Evolutionary conservation across 2,329 filamentous ascomycete genomes (phyloP), one percentile per base, ranked within the genome.

Genomic region (Immersiporthe knoxdaviesiana): DNA sequence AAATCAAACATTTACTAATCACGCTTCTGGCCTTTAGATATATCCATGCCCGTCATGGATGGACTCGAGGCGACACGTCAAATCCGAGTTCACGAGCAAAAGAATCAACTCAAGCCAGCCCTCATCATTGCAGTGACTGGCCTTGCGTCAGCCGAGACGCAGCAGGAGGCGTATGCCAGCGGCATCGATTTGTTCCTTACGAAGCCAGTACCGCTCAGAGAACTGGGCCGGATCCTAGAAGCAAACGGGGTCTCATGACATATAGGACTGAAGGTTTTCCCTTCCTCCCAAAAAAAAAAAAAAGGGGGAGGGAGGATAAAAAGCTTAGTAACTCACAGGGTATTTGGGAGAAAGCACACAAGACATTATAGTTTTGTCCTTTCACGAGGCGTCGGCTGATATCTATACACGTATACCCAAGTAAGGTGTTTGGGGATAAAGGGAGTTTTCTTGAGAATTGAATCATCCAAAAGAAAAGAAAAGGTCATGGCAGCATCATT

Each of bases 171-270:
- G 0, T 80, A 81, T 58, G 80, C 78, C 14, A 80, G 78, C 62
- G 84, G 84, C 0, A 78, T 83, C 24, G 82, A 85, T 72, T 66
- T 83, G 5, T 85, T 84, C 68, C 72, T 85, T 63, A 84, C 83
- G 60, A 85, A 85, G 73, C 84, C 84, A 1, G 81, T 85, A 24
- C 74, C 78, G 14, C 70, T 81, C 35, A 77, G 76, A 1, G 64
- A 66, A n/a, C 27, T 66, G 2, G 39, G 64, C 10, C 35, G 54
- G 24, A 66, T 66, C 1, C 30, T 66, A 5, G 52, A 59, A 30
- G 56, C 52, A 14, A 60, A 58, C 37, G 64, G 39, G n/a, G 4
- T 66, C 18, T 66, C 47, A 37, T 10, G 11, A 37, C 18, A 37
- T n/a, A n/a, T n/a, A n/a, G n/a, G n/a, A n/a, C n/a, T n/a, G n/a